Base-by-base conservation (phyloP, 179 eudicot species). In the Silene noctiflora region DNA sequence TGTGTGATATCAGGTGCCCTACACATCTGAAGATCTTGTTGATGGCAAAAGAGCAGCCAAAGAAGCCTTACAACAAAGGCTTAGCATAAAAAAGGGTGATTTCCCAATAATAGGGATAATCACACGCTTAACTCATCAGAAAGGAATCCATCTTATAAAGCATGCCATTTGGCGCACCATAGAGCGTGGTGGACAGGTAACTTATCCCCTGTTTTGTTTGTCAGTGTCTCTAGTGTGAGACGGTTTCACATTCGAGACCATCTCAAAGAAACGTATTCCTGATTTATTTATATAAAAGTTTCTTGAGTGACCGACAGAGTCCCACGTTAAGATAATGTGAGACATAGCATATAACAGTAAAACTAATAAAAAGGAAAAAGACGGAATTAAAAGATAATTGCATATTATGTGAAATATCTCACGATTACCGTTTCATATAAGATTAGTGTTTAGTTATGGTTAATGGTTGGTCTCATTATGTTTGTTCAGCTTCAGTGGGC, bases 61-160 rank as follows among this genome's bases (percentile, higher is more conserved):
- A 61, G 65, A 61, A 6, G 65, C 25, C 65, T 61, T 61, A 87
- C 99, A 96, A 76, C 89, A 90, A 81, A 88, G 83, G 76, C 88
- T 96, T 71, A 90, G 89, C 64, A 74, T 96, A 77, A 93, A 91
- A 71, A 82, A 77, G 51, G 91, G 84, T 56, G 96, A 96, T 84
- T 75, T 88, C 69, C 98, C 99, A 29, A 61, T 91, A 74, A 84
- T 96, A 19, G 99, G 98, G 58, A 86, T 96, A 72, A 88, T 96
- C 67, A 84, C 94, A 75, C 98, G 99, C 75, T 91, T 96, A 84
- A 96, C 99, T 74, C 94, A 90, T 88, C 99, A 96, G 80, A 96
- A 96, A 87, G 99, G 99, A 70, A 93, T 91, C 76, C 96, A 93
- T 89, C 99, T 96, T 74, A 96, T 96, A 71, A 93, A 96, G 75